Evolutionary conservation across 495 filamentous ascomycete genomes (phyloP), one percentile per base, ranked within the genome.

Genomic region (Hypoxylon trugodes): DNA sequence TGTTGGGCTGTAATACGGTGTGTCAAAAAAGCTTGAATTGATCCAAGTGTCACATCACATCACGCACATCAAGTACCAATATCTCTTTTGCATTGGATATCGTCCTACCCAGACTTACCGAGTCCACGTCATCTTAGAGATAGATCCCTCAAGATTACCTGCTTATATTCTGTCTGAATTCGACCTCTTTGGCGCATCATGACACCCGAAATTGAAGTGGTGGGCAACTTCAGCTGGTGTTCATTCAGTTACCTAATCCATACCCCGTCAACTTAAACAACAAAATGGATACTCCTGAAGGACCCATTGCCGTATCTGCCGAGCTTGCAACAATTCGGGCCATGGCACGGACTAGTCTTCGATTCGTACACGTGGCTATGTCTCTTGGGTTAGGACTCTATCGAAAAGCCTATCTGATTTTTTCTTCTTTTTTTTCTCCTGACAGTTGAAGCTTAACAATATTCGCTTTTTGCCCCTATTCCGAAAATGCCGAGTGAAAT

Each of bases 61-160:
- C n/a, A n/a, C n/a, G n/a, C n/a, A n/a, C n/a, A n/a, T n/a, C n/a
- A n/a, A n/a, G n/a, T n/a, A n/a, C n/a, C n/a, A n/a, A n/a, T n/a
- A n/a, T n/a, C n/a, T n/a, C n/a, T n/a, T n/a, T n/a, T 43, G 46
- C 46, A 42, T 46, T 37, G 48, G 33, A 6, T n/a, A 16, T 1
- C 41, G 40, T 65, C 53, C 61, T 53, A 65, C 47, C 30, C 21
- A 47, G 40, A 40, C 36, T 25, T 45, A 28, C 46, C 47, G 12
- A 42, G 49, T 47, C 61, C 54, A 30, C 61, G 61, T 65, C 61
- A 65, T 65, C 61, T 18, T 33, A 25, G n/a, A n/a, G n/a, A n/a
- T n/a, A n/a, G 8, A 33, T 51, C 37, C 19, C 57, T 21, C 22
- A n/a, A 48, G 22, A 33, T 41, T 33, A 26, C 38, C 38, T 40